Evolutionary conservation across 768 basidiomycete genomes (phyloP), one percentile per base, ranked within the genome.

Genomic region (Favolaschia claudopus): DNA sequence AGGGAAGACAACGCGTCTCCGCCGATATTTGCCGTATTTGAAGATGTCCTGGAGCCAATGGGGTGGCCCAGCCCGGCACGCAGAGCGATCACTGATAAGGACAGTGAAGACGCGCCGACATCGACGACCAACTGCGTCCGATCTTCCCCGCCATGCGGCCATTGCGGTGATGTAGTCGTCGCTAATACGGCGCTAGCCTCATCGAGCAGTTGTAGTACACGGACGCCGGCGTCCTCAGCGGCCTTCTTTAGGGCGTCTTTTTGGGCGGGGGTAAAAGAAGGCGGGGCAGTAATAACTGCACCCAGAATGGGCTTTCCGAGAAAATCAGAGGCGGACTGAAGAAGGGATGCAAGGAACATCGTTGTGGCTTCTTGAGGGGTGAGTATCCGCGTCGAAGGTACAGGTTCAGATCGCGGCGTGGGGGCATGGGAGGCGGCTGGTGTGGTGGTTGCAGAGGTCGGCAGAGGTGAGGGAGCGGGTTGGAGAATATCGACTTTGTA

Each of bases 311-410:
- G 83, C 69, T 85, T 88, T 13, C 95, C 94, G 13, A 99, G 83
- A 76, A 96, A 99, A 71, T 95, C 94, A 65, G 89, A 85, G 7
- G 96, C 96, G 33, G 93, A 95, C 62, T 91, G 82, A 60, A 94
- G 76, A 31, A 99, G 86, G 4, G 91, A 93, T 49, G 80, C 79
- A 33, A 99, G 81, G 84, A 96, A 98, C 67, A 95, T 85, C 36
- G 89, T 83, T 28, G 92, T 85, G 13, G 89, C 91, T 69, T 98
- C 95, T 17, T 88, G 85, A 2, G 91, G 89, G 42, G 92, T 92
- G 25, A 99, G 80, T 56, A 89, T 82, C 38, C 92, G 89, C 43
- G 85, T 84, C 2, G 78, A 80, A 9, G 82, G 81, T 12, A 82
- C 76, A n/a, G 91, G 91, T 71, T 87, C 89, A 1, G 87, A 87